These are phyloP conservation scores for Forsythia viridissima DNA, from an alignment of 257 asterid genomes.

Conservation along the genomic window DNA sequence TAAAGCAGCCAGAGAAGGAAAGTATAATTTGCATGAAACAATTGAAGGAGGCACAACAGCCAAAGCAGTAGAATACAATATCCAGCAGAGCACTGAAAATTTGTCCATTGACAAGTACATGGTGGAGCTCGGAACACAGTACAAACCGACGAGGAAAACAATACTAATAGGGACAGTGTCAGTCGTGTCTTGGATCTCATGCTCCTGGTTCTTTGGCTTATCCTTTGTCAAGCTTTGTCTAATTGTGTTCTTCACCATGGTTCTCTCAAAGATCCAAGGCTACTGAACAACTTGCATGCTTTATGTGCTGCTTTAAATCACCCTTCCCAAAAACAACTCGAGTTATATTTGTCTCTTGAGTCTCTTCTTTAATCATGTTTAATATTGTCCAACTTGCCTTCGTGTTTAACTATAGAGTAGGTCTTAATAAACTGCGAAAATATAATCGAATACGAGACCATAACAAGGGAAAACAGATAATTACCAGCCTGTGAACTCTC, in stretches of 20 bases:
- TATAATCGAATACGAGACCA: too few relatives aligned
- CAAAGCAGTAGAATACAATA: background rate
- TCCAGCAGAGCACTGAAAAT: constrained; percentile 6
- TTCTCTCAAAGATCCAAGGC: constrained; percentile 39
- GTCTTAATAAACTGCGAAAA: too few relatives aligned
- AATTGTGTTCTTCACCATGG: constrained; percentile 36
- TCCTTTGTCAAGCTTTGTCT: constrained; percentile 38
- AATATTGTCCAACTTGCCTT: too few relatives aligned
- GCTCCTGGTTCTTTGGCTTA: constrained; percentile 51
- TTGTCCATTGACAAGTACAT: constrained; percentile 14
- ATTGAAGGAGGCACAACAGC: background rate
- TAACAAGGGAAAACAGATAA: too few relatives aligned
- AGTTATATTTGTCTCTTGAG: background rate
- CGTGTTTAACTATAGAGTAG: too few relatives aligned
- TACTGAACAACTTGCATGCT: constrained; percentile 15
- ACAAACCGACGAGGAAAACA: constrained; percentile 27
- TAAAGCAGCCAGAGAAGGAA: background rate
- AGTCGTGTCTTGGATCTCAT: constrained; percentile 35
- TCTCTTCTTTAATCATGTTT: too few relatives aligned
- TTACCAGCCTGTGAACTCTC: too few relatives aligned
- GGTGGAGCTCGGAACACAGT: constrained; percentile 26
- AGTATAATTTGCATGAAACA: background rate
- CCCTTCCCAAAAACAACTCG: background rate
- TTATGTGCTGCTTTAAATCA: background rate
- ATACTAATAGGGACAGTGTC: constrained; percentile 26